Conservation (phyloP, 2,329 filamentous ascomycete species). For the Dryadomyces quercivorus region DNA sequence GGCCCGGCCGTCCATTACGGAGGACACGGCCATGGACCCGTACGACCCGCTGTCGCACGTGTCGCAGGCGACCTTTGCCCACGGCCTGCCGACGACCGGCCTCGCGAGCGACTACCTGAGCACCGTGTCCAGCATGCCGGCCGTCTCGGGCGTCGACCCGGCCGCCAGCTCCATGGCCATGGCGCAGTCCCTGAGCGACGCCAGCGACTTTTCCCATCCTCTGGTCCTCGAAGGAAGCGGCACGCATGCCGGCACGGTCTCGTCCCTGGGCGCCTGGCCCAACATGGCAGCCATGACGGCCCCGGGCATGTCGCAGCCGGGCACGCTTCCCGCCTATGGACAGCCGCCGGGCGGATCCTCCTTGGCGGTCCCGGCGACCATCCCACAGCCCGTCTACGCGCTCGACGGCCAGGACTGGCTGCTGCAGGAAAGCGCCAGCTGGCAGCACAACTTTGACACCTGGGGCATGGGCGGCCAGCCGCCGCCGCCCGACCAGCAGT, state of each 20-base stretch:
- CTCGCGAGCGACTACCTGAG: constrained; percentile 7
- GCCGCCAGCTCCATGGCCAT: not conserved
- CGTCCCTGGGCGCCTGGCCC: constrained; percentile 8
- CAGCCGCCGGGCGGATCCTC: not conserved
- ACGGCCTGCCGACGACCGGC: constrained; percentile 12
- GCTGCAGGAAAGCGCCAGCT: constrained; percentile 42
- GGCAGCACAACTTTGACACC: constrained; percentile 44
- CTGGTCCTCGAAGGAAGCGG: too few species aligned
- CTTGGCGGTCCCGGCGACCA: constrained; percentile 11
- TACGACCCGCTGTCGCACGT: constrained; percentile 19
- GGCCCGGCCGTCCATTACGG: not conserved
- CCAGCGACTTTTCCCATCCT: not conserved
- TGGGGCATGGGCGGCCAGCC: constrained; percentile 23
- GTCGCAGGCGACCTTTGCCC: constrained; percentile 13
- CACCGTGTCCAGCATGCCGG: not conserved
- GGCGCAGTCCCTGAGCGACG: not conserved
- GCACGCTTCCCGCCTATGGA: constrained; percentile 1
- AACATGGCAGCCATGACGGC: not conserved
- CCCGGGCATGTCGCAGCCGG: not conserved
- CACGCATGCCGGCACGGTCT: too few species aligned
- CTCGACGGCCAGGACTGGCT: constrained; percentile 46
- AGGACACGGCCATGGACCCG: not conserved
- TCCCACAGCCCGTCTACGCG: constrained; percentile 18
- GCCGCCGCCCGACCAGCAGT: not conserved
- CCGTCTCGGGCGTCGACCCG: not conserved